Percentiles rank a stretch among this genome's conserved stretches.
phyloP scores from a whole-genome alignment of 805 yeast species.

The Kluyveromyces nonfermentans region DNA sequence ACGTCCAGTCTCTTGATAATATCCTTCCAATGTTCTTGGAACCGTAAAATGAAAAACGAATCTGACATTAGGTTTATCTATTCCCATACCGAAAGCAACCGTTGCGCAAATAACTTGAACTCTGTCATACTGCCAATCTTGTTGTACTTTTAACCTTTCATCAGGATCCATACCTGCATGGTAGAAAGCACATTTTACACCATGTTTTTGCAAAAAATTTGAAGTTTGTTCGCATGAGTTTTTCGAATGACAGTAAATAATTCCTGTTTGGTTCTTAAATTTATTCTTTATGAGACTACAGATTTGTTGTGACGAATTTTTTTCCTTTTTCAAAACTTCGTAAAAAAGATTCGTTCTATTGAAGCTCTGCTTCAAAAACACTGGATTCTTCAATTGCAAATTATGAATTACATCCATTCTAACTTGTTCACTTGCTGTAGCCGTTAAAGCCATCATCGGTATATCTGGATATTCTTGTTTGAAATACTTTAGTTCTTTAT shows the following conservation, averaged over 20 bases:
- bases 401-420: conserved; percentile 78
- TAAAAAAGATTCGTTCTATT: conserved; percentile 80
- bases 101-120: conserved; percentile 89
- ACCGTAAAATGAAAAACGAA: conserved; percentile 82
- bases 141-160: conserved; percentile 63
- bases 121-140: conserved; percentile 66
- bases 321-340: conserved; percentile 60
- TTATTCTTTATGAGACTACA: conserved; percentile 42
- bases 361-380: conserved; percentile 78
- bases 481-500: conserved; percentile 68
- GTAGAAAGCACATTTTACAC: conserved; percentile 65
- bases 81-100: conserved; percentile 98
- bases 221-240: conserved; percentile 80
- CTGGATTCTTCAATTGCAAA: conserved; percentile 51
- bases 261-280: conserved; percentile 61
- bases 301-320: conserved; percentile 47
- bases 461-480: conserved; percentile 64
- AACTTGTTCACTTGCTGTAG: conserved; percentile 91
- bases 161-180: conserved; percentile 93
- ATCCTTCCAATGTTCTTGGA: conserved; percentile 89
- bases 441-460: conserved; percentile 94
- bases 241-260: conserved; percentile 88
- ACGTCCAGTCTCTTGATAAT: conserved; percentile 96
- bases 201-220: conserved; percentile 43
- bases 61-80: conserved; percentile 92